These are phyloP conservation scores for Phialophora expanda DNA, from an alignment of 2,329 filamentous ascomycete species.

Conservation along the genomic window DNA sequence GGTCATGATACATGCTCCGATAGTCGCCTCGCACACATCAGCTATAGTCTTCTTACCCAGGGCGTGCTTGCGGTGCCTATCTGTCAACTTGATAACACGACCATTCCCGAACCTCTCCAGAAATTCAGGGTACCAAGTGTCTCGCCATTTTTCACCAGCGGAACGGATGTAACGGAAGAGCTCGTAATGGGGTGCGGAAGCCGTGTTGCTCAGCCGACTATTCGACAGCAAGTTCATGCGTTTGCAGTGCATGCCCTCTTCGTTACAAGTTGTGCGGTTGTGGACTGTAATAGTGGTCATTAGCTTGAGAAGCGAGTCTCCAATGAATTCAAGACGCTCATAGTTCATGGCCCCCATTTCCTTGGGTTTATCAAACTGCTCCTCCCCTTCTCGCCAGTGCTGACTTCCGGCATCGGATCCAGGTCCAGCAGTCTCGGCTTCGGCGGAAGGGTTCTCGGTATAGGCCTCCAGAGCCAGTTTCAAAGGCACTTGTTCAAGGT, in stretches of 20 bases:
- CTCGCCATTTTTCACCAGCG: constrained; percentile 68
- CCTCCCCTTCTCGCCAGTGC: neutral
- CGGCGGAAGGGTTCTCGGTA: constrained; percentile 90
- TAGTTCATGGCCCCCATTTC: constrained; percentile 92
- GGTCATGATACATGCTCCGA: constrained; percentile 77
- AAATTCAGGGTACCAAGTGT: constrained; percentile 86
- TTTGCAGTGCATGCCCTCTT: constrained; percentile 87
- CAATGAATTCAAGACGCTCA: constrained; percentile 89
- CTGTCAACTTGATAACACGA: constrained; percentile 58
- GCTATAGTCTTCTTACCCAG: constrained; percentile 89
- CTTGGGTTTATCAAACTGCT: neutral
- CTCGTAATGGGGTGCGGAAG: constrained; percentile 65
- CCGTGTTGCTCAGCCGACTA: constrained; percentile 80
- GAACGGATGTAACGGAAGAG: constrained; percentile 80
- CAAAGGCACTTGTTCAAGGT: constrained; percentile 65
- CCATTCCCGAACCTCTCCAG: constrained; percentile 69
- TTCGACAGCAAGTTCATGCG: constrained; percentile 94
- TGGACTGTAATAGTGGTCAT: constrained; percentile 88
- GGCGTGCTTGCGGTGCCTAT: constrained; percentile 59
- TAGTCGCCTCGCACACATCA: constrained; percentile 92
- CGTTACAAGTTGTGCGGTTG: constrained; percentile 73
- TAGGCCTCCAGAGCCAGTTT: constrained; percentile 82
- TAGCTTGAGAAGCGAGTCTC: constrained; percentile 95
- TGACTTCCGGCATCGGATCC: neutral
- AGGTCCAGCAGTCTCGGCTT: constrained; percentile 64